Evolutionary conservation across 306 rosid genomes (phyloP).

Genomic region (Citrullus mucosospermus): DNA sequence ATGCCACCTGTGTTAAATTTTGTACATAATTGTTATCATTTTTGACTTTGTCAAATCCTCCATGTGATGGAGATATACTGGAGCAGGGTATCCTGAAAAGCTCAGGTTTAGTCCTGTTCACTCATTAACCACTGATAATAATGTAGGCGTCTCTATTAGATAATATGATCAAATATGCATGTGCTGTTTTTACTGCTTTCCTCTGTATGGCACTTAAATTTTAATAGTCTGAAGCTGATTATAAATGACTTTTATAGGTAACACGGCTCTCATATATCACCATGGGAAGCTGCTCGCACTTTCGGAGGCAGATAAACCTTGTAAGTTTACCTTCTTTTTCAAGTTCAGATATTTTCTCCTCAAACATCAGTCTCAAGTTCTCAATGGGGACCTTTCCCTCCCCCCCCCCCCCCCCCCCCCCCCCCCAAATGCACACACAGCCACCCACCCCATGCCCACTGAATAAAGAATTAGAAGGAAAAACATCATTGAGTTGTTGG

Average conservation of each 20-base stretch:
- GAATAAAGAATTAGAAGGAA: neutral
- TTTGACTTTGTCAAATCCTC: neutral
- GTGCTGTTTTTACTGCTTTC: neutral
- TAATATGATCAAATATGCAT: neutral
- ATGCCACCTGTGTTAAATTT: neutral
- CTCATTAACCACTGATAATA: neutral
- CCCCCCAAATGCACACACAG: too few species aligned
- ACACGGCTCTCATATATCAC: constrained; percentile 86
- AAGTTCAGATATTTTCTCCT: neutral
- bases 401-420: neutral
- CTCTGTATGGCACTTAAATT: neutral
- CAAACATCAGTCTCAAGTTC: neutral
- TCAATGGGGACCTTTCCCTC: neutral
- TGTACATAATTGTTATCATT: neutral
- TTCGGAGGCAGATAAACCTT: constrained; percentile 87
- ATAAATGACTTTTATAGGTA: constrained; percentile 37
- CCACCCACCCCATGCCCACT: neutral
- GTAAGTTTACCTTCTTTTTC: constrained; percentile 32
- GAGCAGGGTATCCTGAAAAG: neutral
- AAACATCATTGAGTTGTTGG: neutral
- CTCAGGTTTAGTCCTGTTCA: neutral
- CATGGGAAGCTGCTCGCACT: constrained; percentile 89
- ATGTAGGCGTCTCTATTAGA: neutral
- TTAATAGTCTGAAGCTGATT: constrained; percentile 13
- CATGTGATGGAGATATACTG: neutral